Evolutionary conservation across 163 green algal species (phyloP), one percentile per base, ranked within the genome.

Genomic region (Scenedesmus sp.): DNA sequence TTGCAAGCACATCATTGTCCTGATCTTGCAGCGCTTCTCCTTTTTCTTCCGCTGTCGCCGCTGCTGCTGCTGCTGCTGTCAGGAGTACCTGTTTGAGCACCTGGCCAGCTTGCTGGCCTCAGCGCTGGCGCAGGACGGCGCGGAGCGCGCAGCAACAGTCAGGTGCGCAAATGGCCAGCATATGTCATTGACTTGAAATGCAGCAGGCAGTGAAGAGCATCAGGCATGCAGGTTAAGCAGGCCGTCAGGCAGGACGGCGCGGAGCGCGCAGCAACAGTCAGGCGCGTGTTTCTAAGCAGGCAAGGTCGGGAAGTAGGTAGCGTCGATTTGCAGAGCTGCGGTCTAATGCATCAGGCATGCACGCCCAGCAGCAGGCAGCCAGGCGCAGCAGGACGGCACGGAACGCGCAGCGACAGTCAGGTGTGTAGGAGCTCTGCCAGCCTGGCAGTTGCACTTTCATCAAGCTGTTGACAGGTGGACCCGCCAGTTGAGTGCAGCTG

Each of bases 71-170:
- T 79, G 15, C 6, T 74, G 6, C 88, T 2, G 79, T 82, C 94
- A 98, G 97, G 97, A 98, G 92, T 91, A 96, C 34, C 92, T 99
- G 70, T 97, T 99, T 93, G 97, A 98, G 88, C 96, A 99, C 94
- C 94, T 99, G 59, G 93, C 92, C n/a, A 92, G 96, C 62, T 94
- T 98, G 66, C 88, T 98, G 13, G 74, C 57, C 9, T 74, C 91
- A 12, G 96, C 96, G 3, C 62, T 97, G 26, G 52, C 64, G 1
- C 92, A 96, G 91, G 9, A 82, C 0, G 96, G 94, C 12, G 88
- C 82, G 54, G 84, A 95, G 70, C 92, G 94, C 23, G 90, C 93
- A 52, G 90, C 92, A 34, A 96, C 94, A 8, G 88, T 96, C 82
- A 93, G 93, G 91, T 93, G 82, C 15, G 76, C 56, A 54, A 8